Evolutionary conservation across 257 asterid genomes (phyloP).

Genomic region (Jaltomata sinuosa): DNA sequence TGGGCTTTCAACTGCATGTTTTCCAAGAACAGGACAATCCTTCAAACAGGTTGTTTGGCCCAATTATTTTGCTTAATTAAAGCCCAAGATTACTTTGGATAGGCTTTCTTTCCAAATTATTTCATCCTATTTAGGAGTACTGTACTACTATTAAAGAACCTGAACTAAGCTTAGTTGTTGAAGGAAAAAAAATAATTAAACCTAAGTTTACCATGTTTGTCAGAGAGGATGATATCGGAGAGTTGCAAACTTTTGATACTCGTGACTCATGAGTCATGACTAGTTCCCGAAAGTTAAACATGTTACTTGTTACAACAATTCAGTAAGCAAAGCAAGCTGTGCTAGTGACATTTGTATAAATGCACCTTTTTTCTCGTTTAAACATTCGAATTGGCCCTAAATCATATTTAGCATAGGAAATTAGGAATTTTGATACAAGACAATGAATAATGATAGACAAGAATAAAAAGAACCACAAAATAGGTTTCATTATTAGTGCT

Average conservation of each 20-base stretch:
- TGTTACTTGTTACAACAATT: not conserved
- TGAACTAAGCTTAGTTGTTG: too few species aligned
- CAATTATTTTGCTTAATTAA: too few species aligned
- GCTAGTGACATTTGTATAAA: not conserved
- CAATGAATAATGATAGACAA: conserved; percentile 28
- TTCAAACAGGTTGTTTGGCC: too few species aligned
- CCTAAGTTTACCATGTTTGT: too few species aligned
- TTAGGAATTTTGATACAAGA: conserved; percentile 21
- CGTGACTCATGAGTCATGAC: not conserved
- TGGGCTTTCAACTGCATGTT: too few species aligned
- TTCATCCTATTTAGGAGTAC: too few species aligned
- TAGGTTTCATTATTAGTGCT: conserved; percentile 17
- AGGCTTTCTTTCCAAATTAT: too few species aligned
- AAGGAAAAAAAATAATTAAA: too few species aligned
- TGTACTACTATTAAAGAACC: too few species aligned
- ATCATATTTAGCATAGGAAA: not conserved
- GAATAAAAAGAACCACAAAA: conserved; percentile 21
- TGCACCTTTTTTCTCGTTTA: not conserved
- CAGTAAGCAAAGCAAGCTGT: not conserved
- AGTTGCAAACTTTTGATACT: not conserved
- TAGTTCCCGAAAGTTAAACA: not conserved
- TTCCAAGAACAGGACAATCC: too few species aligned
- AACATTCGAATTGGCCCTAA: not conserved
- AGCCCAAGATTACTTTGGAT: too few species aligned
- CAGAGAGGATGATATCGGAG: not conserved